Evolutionary conservation across 148 eudicot genomes (phyloP).

Genomic region (Spergularia marina): DNA sequence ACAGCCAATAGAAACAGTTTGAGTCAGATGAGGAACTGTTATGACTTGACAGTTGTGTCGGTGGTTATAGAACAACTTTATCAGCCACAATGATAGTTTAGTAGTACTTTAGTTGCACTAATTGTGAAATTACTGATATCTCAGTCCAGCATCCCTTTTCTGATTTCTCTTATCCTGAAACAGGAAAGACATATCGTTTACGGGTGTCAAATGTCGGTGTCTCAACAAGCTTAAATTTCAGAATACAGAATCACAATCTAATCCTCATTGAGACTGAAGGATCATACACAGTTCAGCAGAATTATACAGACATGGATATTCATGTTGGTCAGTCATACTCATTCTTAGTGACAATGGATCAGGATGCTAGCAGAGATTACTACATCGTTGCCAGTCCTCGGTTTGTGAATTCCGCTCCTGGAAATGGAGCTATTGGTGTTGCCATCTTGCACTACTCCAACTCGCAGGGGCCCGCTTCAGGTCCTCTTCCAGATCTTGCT

Average conservation of each 20-base stretch:
- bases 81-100: too few species aligned
- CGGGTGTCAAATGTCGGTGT: constrained; percentile 91
- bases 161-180: constrained; percentile 13
- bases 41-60: background rate
- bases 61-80: too few species aligned
- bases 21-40: background rate
- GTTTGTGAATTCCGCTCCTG: constrained; percentile 61
- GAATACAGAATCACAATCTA: constrained; percentile 92
- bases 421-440: constrained; percentile 62
- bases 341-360: constrained; percentile 95
- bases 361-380: constrained; percentile 82
- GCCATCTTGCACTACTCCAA: constrained; percentile 84
- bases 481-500: constrained; percentile 97
- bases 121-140: background rate
- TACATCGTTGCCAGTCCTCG: constrained; percentile 96
- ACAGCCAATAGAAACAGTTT: too few species aligned
- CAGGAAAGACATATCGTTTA: constrained; percentile 93
- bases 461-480: constrained; percentile 90
- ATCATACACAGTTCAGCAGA: constrained; percentile 88
- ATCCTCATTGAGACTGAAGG: constrained; percentile 97
- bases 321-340: constrained; percentile 98
- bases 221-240: constrained; percentile 91
- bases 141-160: background rate
- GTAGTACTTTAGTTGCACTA: background rate
- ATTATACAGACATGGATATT: constrained; percentile 92